Evolutionary conservation across 1,284 basidiomycete species (phyloP), one percentile per base, ranked within the genome.

Genomic region (Sparassis latifolia): DNA sequence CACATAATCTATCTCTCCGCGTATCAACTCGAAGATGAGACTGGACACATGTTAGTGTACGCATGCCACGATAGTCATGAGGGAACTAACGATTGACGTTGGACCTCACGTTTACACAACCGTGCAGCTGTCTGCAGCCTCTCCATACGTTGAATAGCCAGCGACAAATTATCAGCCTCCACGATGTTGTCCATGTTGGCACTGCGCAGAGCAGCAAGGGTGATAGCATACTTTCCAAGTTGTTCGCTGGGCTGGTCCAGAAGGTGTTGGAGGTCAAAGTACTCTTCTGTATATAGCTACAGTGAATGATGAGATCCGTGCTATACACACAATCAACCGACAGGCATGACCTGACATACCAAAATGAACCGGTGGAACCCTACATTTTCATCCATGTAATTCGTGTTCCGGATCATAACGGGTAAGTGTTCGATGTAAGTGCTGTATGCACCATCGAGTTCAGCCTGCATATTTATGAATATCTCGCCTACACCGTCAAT

Each of bases 1-100:
- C 9, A 97, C 89, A 65, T 97, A 98, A 47, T 86, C 82, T 86
- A 96, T 95, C 70, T 99, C 96, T 52, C 89, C 90, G 62, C 95
- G 89, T 63, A 99, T 96, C 45, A 98, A 73, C 69, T 99, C 96
- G 62, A 95, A 96, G 45, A 98, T 95, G 57, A 90, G 83, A 41
- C 91, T 93, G 55, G 33, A 54, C 42, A 27, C 9, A 35, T 12
- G 28, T 3, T 27, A 45, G 51, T 10, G 30, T 3, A 28, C 20
- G 29, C 10, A 28, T 12, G 3, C 29, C 10, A 2, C 30, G 27
- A 9, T 5, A 4, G 20, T 20, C 4, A 28, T 40, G 39, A 10
- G 4, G 4, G 3, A 1, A 75, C 89, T 69, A 65, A 92, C 90
- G 88, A 84, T 67, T 99, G 96, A 20, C 93, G 80, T 66, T 89